These are phyloP conservation scores for Carex pumila DNA, from an alignment of 176 grass and related monocot species.

Conservation along the genomic window DNA sequence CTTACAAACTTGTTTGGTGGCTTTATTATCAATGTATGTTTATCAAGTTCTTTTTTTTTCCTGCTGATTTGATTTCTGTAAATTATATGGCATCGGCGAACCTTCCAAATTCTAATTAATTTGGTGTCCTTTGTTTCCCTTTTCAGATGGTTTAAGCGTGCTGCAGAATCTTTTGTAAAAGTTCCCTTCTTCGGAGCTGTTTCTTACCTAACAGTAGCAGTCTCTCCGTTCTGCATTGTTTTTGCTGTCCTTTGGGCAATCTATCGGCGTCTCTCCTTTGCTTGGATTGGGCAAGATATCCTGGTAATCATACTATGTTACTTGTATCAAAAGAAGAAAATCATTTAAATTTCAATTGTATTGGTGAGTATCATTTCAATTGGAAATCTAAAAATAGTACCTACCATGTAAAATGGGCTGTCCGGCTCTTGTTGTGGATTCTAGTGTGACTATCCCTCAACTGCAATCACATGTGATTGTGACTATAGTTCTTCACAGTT, in stretches of 20 bases:
- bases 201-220: slow-evolving; percentile 74
- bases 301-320: slow-evolving; percentile 47
- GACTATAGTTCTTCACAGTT: not conserved
- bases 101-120: slow-evolving; percentile 13
- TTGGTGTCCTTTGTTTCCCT: slow-evolving; percentile 8
- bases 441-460: not conserved
- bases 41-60: not conserved
- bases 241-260: slow-evolving; percentile 83
- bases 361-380: slow-evolving; percentile 4
- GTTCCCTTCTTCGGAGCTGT: slow-evolving; percentile 82
- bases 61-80: slow-evolving; percentile 7
- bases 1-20: slow-evolving; percentile 94
- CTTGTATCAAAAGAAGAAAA: not conserved
- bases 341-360: not conserved
- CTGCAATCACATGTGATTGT: slow-evolving; percentile 1
- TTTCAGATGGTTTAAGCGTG: slow-evolving; percentile 91
- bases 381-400: slow-evolving; percentile 2
- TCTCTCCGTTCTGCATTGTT: slow-evolving; percentile 76
- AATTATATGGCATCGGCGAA: slow-evolving; percentile 14
- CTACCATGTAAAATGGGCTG: not conserved
- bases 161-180: slow-evolving; percentile 72
- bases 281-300: slow-evolving; percentile 99
- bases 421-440: not conserved
- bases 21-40: slow-evolving; percentile 84
- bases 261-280: slow-evolving; percentile 44